phyloP scores from a whole-genome alignment of 805 yeast species.

The Candida nitratophila region DNA sequence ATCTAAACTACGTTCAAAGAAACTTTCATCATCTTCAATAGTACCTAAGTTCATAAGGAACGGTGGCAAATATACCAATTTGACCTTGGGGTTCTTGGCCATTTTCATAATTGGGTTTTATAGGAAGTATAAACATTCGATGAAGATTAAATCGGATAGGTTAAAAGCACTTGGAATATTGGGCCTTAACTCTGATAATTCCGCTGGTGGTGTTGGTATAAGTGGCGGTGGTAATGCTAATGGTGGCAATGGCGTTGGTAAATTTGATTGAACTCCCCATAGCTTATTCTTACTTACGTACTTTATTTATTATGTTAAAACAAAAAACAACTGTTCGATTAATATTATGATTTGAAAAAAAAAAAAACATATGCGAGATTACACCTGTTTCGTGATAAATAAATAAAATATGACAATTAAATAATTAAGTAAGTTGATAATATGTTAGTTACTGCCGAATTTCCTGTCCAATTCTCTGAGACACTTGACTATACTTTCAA shows the following conservation, averaged over 20 bases:
- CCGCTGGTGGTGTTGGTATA: not conserved
- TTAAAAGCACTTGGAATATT: not conserved
- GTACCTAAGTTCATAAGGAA: not conserved
- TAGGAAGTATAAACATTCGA: not conserved
- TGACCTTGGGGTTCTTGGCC: not conserved
- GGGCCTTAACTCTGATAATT: not conserved
- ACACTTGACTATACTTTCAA: slow-evolving; percentile 82
- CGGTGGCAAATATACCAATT: not conserved
- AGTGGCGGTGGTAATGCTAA: too few relatives aligned
- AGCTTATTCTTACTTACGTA: too few relatives aligned
- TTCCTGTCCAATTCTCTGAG: slow-evolving; percentile 74
- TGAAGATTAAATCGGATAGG: not conserved
- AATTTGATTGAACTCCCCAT: not conserved
- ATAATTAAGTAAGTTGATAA: not conserved
- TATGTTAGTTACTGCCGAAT: slow-evolving; percentile 25
- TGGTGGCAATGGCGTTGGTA: too few relatives aligned
- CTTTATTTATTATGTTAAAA: too few relatives aligned
- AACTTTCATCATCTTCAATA: not conserved
- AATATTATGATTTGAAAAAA: too few relatives aligned
- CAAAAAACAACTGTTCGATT: too few relatives aligned
- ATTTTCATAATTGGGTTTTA: not conserved
- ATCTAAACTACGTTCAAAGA: not conserved
- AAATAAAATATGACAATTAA: not conserved
- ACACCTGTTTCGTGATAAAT: not conserved
- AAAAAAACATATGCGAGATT: too few relatives aligned